Evolutionary conservation across 2,329 filamentous ascomycete species (phyloP).

Genomic region (Curvularia sp.): DNA sequence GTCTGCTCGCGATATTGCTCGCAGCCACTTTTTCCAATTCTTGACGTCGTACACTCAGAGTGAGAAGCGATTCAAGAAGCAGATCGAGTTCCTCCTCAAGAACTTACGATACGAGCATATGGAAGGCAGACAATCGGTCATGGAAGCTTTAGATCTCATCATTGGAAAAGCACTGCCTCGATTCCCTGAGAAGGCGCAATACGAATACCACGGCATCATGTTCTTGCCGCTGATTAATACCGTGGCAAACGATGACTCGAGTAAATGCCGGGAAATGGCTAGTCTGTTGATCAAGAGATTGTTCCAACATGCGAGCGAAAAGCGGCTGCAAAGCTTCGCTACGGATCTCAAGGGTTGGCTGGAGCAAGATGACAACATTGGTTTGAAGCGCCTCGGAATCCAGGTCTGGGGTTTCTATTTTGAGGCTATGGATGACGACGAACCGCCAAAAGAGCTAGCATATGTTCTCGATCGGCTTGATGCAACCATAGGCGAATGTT

Average conservation of each 20-base stretch:
- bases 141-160: conserved; percentile 89
- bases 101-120: conserved; percentile 91
- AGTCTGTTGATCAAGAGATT: conserved; percentile 79
- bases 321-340: conserved; percentile 74
- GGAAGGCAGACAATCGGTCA: conserved; percentile 87
- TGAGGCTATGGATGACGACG: conserved; percentile 62
- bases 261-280: conserved; percentile 83
- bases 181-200: conserved; percentile 72
- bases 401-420: conserved; percentile 86
- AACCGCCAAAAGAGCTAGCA: conserved; percentile 69
- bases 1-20: conserved; percentile 83
- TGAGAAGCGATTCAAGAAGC: conserved; percentile 85
- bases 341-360: conserved; percentile 77
- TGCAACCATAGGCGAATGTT: conserved; percentile 60
- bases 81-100: conserved; percentile 84
- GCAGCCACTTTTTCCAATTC: conserved; percentile 93
- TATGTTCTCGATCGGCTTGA: conserved; percentile 62
- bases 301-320: conserved; percentile 78
- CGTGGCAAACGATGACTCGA: conserved; percentile 85
- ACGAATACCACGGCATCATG: conserved; percentile 79
- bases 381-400: conserved; percentile 75
- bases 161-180: conserved; percentile 70
- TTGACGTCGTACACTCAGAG: conserved; percentile 93
- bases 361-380: conserved; percentile 73
- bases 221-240: conserved; percentile 88